phyloP scores from a whole-genome alignment of 768 basidiomycete species.

The Panus rudis region DNA sequence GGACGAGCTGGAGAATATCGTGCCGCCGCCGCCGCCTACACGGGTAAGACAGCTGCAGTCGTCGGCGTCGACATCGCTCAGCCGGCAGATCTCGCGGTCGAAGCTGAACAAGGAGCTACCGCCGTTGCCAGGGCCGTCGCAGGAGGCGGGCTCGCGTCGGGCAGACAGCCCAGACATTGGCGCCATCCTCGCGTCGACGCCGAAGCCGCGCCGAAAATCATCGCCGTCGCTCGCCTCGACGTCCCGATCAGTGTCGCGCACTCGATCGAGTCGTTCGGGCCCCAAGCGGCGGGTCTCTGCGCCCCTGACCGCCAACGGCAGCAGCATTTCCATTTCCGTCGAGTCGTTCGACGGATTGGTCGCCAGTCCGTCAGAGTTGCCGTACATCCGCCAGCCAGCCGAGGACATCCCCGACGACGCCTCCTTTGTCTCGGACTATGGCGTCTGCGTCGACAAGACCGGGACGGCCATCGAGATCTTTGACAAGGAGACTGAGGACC shows the following conservation, averaged over 20 bases:
- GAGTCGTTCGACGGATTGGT: conserved; percentile 1
- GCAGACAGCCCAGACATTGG: conserved; percentile 27
- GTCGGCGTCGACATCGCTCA: background rate
- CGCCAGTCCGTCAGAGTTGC: conserved; percentile 3
- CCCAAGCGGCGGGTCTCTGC: conserved; percentile 16
- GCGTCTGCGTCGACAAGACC: conserved; percentile 20
- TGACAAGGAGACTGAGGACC: conserved; percentile 18
- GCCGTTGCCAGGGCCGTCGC: conserved; percentile 12
- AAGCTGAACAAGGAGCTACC: conserved; percentile 19
- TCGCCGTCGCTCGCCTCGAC: conserved; percentile 20
- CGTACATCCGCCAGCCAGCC: conserved; percentile 2
- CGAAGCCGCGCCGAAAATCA: conserved; percentile 22
- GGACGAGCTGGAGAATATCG: conserved; percentile 13
- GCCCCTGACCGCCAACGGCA: conserved; percentile 5
- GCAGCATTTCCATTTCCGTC: conserved; percentile 3
- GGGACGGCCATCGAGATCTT: conserved; percentile 17
- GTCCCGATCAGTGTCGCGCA: conserved; percentile 15
- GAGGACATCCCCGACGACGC: conserved; percentile 19
- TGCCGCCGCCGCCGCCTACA: conserved; percentile 7
- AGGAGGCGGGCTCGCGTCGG: conserved; percentile 1
- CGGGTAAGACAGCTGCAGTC: conserved; percentile 3
- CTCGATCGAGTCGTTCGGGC: conserved; percentile 15
- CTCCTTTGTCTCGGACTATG: conserved; percentile 23
- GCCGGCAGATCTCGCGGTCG: conserved; percentile 4
- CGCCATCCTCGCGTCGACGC: conserved; percentile 25